These are phyloP conservation scores for Verticillium klebahnii DNA, from an alignment of 2,329 filamentous ascomycete species.

Conservation along the genomic window DNA sequence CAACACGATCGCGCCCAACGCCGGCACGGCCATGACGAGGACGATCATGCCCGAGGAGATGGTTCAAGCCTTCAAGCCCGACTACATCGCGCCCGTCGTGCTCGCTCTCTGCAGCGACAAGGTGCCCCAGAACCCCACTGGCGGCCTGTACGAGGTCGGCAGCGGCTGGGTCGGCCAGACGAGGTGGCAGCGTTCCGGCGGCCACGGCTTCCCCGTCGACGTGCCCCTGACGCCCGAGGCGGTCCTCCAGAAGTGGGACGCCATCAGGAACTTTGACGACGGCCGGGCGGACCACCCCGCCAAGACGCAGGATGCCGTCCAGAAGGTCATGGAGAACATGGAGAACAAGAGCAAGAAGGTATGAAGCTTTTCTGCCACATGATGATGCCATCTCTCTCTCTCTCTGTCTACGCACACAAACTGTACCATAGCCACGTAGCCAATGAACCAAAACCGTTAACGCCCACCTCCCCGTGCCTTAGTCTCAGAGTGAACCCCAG, in stretches of 20 bases:
- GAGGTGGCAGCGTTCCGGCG: conserved; percentile 89
- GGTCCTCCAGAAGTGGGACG: conserved; percentile 69
- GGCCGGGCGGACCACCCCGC: conserved; percentile 82
- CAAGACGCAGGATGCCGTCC: conserved; percentile 69
- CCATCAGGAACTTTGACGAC: conserved; percentile 83
- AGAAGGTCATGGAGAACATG: conserved; percentile 78
- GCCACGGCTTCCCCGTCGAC: conserved; percentile 87
- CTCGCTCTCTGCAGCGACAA: conserved; percentile 81
- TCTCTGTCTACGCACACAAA: neutral
- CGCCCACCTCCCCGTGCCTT: neutral
- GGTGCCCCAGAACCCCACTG: conserved; percentile 76
- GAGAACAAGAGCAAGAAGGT: conserved; percentile 67
- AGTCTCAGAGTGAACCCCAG: neutral
- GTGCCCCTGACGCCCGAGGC: conserved; percentile 79
- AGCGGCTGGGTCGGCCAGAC: conserved; percentile 91
- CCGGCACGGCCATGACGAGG: conserved; percentile 90
- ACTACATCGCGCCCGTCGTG: conserved; percentile 93
- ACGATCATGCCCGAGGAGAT: conserved; percentile 95
- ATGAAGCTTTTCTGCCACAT: conserved; percentile 32
- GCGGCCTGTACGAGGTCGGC: conserved; percentile 89
- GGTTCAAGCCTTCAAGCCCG: conserved; percentile 98
- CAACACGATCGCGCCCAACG: conserved; percentile 97
- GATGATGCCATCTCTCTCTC: neutral
- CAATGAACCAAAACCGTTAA: conserved; percentile 1
- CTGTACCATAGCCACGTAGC: conserved; percentile 18